These are phyloP conservation scores for Babesia sp. DNA, from an alignment of 169 alveolate genomes.

Conservation along the genomic window DNA sequence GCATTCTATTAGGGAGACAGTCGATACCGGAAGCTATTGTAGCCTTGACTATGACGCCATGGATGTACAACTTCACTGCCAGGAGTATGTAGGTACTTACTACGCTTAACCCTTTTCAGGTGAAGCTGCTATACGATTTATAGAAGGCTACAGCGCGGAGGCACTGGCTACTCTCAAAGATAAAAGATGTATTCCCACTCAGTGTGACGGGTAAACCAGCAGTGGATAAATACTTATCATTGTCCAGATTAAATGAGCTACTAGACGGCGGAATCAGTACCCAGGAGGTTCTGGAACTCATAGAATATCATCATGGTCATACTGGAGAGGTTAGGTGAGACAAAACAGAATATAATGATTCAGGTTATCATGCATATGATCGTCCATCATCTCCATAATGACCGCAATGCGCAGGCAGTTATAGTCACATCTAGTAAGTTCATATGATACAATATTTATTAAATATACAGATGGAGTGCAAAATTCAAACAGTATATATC, in stretches of 20 bases:
- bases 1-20: too few relatives aligned
- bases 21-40: too few relatives aligned
- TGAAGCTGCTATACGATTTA: conserved; percentile 8
- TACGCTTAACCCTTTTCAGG: background rate
- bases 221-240: background rate
- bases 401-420: conserved; percentile 29
- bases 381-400: conserved; percentile 21
- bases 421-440: conserved; percentile 47
- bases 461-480: conserved; percentile 20
- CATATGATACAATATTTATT: background rate
- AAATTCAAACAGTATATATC: conserved; percentile 35
- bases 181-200: conserved; percentile 29
- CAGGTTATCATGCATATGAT: conserved; percentile 32
- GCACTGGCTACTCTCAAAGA: conserved; percentile 1
- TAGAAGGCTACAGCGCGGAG: conserved; percentile 30
- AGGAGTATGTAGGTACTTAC: background rate
- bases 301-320: conserved; percentile 31
- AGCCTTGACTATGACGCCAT: too few relatives aligned
- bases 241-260: conserved; percentile 14
- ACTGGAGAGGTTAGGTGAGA: conserved; percentile 20
- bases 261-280: conserved; percentile 47
- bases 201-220: background rate
- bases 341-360: background rate
- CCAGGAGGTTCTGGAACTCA: conserved; percentile 49
- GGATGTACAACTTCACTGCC: too few relatives aligned